Conservation (phyloP, 805 yeast genomes). For the Wickerhamomyces silvicola region DNA sequence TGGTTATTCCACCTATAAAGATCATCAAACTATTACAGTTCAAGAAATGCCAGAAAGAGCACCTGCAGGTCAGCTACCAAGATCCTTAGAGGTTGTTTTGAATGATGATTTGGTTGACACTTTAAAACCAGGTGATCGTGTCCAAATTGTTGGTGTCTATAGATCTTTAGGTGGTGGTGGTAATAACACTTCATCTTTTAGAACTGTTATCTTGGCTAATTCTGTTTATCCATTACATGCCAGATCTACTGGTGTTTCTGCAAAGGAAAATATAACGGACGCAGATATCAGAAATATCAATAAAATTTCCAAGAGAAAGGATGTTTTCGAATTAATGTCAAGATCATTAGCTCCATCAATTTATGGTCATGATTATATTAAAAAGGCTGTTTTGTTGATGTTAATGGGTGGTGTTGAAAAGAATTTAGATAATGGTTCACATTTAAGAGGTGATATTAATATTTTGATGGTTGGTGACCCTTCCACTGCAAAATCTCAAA, state of each 20-base stretch:
- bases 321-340: conserved; percentile 72
- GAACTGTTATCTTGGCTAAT: conserved; percentile 79
- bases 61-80: conserved; percentile 95
- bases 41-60: conserved; percentile 98
- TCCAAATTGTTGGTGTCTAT: conserved; percentile 90
- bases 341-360: conserved; percentile 93
- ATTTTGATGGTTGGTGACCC: conserved; percentile 98
- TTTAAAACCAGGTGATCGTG: conserved; percentile 94
- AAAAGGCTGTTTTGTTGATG: conserved; percentile 86
- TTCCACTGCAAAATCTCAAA: conserved; percentile 95
- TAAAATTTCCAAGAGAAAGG: conserved; percentile 59
- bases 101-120: conserved; percentile 92
- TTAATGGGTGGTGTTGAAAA: conserved; percentile 91
- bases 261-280: conserved; percentile 64
- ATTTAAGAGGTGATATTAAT: conserved; percentile 96
- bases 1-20: conserved; percentile 87
- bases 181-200: conserved; percentile 58
- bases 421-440: conserved; percentile 90
- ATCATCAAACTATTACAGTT: conserved; percentile 87
- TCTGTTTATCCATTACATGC: conserved; percentile 86
- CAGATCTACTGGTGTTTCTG: conserved; percentile 77
- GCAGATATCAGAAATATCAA: conserved; percentile 83
- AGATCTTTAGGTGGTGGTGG: conserved; percentile 77
- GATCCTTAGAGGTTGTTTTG: conserved; percentile 85
- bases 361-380: conserved; percentile 87